phyloP scores from a whole-genome alignment of 2,329 filamentous ascomycete genomes.

The Domatiomyces globalis region DNA sequence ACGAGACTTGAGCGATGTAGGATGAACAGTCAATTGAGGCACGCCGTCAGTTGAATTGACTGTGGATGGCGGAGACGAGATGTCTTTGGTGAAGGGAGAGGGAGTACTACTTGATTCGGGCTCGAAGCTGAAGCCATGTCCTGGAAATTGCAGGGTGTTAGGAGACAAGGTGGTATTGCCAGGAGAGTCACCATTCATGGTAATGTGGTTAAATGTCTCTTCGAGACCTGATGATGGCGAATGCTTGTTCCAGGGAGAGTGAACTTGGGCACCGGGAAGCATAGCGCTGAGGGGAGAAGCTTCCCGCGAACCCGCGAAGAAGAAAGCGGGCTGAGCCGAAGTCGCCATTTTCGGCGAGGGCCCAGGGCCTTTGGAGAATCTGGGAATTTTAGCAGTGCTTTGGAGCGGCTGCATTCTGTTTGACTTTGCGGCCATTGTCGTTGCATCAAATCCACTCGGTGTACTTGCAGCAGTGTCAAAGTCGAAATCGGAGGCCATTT shows the following conservation, averaged over 20 bases:
- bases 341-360: constrained; percentile 17
- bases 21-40: constrained; percentile 44
- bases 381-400: constrained; percentile 4
- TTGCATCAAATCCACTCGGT: constrained; percentile 27
- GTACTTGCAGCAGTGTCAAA: constrained; percentile 36
- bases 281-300: constrained; percentile 25
- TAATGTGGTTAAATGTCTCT: constrained; percentile 33
- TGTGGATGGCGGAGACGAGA: constrained; percentile 18
- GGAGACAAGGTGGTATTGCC: constrained; percentile 26
- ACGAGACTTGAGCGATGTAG: constrained; percentile 66
- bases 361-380: constrained; percentile 10
- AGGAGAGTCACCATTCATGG: constrained; percentile 31
- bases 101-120: constrained; percentile 29
- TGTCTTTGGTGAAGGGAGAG: constrained; percentile 16
- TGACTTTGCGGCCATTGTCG: constrained; percentile 16
- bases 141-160: constrained; percentile 23
- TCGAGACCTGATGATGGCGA: constrained; percentile 32
- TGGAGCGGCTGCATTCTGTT: constrained; percentile 5
- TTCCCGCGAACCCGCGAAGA: constrained; percentile 24
- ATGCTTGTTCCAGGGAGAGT: constrained; percentile 27
- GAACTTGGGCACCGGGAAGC: constrained; percentile 21
- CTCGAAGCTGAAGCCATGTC: constrained; percentile 24
- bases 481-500: constrained; percentile 36
- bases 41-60: constrained; percentile 15
- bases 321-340: constrained; percentile 20